Base-by-base conservation (phyloP, 1,284 basidiomycete genomes). In the Sphagnurus paluster region DNA sequence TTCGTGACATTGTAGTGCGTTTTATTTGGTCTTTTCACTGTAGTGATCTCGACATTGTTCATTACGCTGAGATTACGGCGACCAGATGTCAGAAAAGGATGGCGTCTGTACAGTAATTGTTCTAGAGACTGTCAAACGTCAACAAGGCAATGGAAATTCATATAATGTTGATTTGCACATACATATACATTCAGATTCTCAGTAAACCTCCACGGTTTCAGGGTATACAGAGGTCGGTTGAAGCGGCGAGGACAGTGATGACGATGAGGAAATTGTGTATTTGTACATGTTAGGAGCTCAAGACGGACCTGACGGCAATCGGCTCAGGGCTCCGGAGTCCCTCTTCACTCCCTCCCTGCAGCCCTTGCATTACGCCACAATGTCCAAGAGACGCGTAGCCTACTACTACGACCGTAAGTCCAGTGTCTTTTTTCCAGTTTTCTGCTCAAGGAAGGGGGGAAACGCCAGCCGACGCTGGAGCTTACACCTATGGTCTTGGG, bases 401-500 rank as follows among this genome's bases (percentile, higher is more conserved):
- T 83, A 83, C 56, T 83, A 80, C 58, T 82, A 82, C 49, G 80
- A 83, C 42, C 63, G 80, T 81, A 52, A 25, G 46, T 39, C 36
- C n/a, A n/a, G n/a, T n/a, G n/a, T n/a, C n/a, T n/a, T n/a, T n/a
- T n/a, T n/a, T n/a, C n/a, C n/a, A n/a, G n/a, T n/a, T n/a, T n/a
- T n/a, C n/a, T n/a, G n/a, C n/a, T n/a, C n/a, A n/a, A n/a, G n/a
- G n/a, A n/a, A n/a, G n/a, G n/a, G n/a, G n/a, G n/a, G n/a, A 16
- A 32, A 23, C 19, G 36, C 17, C 46, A 87, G 87, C 74, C 44
- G 90, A 93, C 56, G 82, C 89, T 20, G 91, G 91, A 13, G 77
- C 85, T 26, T 93, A 84, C 59, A 90, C 88, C 10, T 97, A 95
- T 62, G 93, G 92, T 35, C 74, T 89, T 32, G 88, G 88, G 2